These are phyloP conservation scores for Saxophila tyrrhenica DNA, from an alignment of 495 filamentous ascomycete species.

Conservation along the genomic window DNA sequence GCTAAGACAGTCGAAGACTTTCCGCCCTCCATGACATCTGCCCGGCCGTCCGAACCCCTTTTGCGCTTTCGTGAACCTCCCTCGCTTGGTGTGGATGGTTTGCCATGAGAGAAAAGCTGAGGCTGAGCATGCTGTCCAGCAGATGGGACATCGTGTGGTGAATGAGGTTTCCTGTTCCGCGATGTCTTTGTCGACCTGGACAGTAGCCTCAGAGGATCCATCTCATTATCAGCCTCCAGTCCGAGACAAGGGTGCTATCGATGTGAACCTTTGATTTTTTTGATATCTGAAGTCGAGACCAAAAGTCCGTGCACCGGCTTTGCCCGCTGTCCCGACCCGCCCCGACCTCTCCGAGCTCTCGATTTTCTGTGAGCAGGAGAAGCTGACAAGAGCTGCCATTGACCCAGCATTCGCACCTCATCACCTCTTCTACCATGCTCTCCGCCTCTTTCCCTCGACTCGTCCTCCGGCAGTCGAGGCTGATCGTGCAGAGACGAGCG, in stretches of 20 bases:
- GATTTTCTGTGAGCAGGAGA: too few species aligned
- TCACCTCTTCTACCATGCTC: slow-evolving; percentile 6
- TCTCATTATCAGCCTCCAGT: slow-evolving; percentile 24
- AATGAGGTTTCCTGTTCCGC: slow-evolving; percentile 26
- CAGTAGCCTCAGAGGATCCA: slow-evolving; percentile 59
- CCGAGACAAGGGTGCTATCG: too few species aligned
- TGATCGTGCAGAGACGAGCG: slow-evolving; percentile 9
- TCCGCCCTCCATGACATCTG: not conserved
- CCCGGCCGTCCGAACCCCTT: slow-evolving; percentile 14
- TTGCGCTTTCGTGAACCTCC: slow-evolving; percentile 27
- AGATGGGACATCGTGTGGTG: slow-evolving; percentile 34
- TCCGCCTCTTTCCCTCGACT: slow-evolving; percentile 7
- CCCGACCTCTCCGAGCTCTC: not conserved
- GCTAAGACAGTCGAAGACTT: too few species aligned
- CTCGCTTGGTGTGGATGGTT: slow-evolving; percentile 18
- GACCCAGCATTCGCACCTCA: not conserved
- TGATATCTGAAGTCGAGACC: too few species aligned
- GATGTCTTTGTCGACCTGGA: slow-evolving; percentile 47
- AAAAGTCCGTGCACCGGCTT: not conserved
- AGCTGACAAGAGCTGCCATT: slow-evolving; percentile 4
- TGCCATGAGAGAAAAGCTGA: slow-evolving; percentile 40
- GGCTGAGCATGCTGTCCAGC: slow-evolving; percentile 42
- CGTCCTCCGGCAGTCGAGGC: slow-evolving; percentile 14
- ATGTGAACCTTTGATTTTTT: too few species aligned
- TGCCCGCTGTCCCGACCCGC: not conserved